phyloP scores from a whole-genome alignment of 106 monocot species.

The Dioscorea dumetorum region DNA sequence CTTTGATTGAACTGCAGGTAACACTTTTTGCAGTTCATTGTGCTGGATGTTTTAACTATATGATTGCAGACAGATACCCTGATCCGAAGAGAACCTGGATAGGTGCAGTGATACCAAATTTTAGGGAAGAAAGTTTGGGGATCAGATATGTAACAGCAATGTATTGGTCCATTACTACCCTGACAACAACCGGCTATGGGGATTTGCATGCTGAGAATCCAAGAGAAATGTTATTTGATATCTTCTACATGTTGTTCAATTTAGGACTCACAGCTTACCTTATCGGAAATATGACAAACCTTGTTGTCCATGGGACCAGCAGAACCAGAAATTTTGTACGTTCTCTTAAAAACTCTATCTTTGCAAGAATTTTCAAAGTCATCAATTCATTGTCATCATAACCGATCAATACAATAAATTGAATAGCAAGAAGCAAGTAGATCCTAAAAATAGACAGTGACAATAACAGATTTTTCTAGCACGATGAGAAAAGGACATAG shows the following conservation, averaged over 20 bases:
- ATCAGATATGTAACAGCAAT: constrained; percentile 60
- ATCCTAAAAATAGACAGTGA: too few species aligned
- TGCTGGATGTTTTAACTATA: constrained; percentile 76
- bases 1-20: constrained; percentile 26
- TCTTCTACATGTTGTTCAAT: constrained; percentile 74
- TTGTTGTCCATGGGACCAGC: constrained; percentile 72
- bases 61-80: constrained; percentile 62
- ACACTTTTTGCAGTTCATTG: constrained; percentile 69
- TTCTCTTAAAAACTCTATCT: constrained; percentile 2
- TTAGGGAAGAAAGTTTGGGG: constrained; percentile 49
- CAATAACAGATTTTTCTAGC: too few species aligned
- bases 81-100: constrained; percentile 67
- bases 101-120: constrained; percentile 46
- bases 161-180: constrained; percentile 79
- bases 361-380: background rate
- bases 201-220: constrained; percentile 74
- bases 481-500: too few species aligned
- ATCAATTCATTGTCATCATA: too few species aligned
- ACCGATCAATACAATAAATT: too few species aligned
- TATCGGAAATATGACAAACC: constrained; percentile 83
- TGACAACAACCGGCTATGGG: constrained; percentile 73
- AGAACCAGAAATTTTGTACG: constrained; percentile 73
- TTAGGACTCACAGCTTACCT: constrained; percentile 66
- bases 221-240: constrained; percentile 66
- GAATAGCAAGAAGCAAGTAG: too few species aligned